phyloP scores from a whole-genome alignment of 1,284 basidiomycete genomes.

The Neotropicomus parvogracilis region DNA sequence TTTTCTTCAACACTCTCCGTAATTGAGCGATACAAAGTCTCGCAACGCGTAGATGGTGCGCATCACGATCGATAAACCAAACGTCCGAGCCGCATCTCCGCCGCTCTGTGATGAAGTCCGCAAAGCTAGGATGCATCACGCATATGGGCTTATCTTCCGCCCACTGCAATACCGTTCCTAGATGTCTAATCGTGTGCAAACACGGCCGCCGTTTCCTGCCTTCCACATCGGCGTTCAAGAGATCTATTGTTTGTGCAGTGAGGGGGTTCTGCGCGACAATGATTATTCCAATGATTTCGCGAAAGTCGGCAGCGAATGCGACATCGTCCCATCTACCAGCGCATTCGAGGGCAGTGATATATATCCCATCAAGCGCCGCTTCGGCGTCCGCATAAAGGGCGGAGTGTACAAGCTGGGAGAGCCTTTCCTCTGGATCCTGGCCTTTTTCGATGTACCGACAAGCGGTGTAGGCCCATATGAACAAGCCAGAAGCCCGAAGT shows the following conservation, averaged over 20 bases:
- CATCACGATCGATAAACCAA: constrained; percentile 29
- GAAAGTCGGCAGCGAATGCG: constrained; percentile 30
- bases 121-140: constrained; percentile 35
- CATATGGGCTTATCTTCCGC: constrained; percentile 27
- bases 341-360: constrained; percentile 32
- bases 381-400: constrained; percentile 28
- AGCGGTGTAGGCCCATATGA: constrained; percentile 37
- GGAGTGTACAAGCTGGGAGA: constrained; percentile 26
- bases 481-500: constrained; percentile 31
- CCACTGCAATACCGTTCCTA: constrained; percentile 31
- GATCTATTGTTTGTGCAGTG: constrained; percentile 25
- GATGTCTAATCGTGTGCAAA: constrained; percentile 28
- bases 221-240: constrained; percentile 19
- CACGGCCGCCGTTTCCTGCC: constrained; percentile 24
- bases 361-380: constrained; percentile 31
- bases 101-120: constrained; percentile 31
- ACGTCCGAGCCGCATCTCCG: constrained; percentile 25
- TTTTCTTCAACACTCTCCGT: constrained; percentile 25
- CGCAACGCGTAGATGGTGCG: constrained; percentile 25
- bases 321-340: constrained; percentile 31
- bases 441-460: constrained; percentile 31
- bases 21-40: constrained; percentile 26
- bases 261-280: constrained; percentile 31
- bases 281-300: constrained; percentile 33
- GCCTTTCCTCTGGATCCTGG: constrained; percentile 31